phyloP scores from a whole-genome alignment of 164 flowering plant species.

The Buxus sempervirens region DNA sequence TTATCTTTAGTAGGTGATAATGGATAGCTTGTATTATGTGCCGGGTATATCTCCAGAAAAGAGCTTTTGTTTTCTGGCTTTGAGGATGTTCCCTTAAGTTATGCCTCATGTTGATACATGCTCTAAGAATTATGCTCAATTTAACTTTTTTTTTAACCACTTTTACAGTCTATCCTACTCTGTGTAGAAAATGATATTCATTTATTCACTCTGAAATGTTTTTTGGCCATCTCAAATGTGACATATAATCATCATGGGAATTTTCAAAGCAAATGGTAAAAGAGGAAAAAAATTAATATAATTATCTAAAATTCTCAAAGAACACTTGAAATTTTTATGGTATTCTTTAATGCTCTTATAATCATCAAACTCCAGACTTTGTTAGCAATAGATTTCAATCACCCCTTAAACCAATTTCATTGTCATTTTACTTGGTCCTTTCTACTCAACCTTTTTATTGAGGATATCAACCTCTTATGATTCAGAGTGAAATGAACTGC shows the following conservation, averaged over 20 bases:
- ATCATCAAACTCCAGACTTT: not conserved
- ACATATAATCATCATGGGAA: too few relatives aligned
- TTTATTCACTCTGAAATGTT: too few relatives aligned
- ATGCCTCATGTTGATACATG: not conserved
- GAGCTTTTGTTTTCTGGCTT: not conserved
- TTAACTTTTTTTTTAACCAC: not conserved
- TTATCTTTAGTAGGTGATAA: not conserved
- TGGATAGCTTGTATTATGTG: not conserved
- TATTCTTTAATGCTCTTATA: not conserved
- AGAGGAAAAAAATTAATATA: too few relatives aligned
- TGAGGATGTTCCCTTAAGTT: not conserved
- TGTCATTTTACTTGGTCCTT: not conserved
- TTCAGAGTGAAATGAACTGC: constrained; percentile 22
- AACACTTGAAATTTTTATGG: not conserved
- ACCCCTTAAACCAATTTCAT: not conserved
- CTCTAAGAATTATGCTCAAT: not conserved
- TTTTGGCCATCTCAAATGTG: too few relatives aligned
- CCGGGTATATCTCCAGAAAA: not conserved
- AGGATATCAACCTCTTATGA: not conserved
- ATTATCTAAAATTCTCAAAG: too few relatives aligned
- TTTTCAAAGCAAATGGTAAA: too few relatives aligned
- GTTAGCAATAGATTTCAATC: too few relatives aligned
- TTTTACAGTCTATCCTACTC: too few relatives aligned
- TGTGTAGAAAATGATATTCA: too few relatives aligned
- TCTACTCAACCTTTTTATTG: not conserved